Conservation (phyloP, 225 moss, liverwort and hornwort genomes). For the Straminergon stramineum region DNA sequence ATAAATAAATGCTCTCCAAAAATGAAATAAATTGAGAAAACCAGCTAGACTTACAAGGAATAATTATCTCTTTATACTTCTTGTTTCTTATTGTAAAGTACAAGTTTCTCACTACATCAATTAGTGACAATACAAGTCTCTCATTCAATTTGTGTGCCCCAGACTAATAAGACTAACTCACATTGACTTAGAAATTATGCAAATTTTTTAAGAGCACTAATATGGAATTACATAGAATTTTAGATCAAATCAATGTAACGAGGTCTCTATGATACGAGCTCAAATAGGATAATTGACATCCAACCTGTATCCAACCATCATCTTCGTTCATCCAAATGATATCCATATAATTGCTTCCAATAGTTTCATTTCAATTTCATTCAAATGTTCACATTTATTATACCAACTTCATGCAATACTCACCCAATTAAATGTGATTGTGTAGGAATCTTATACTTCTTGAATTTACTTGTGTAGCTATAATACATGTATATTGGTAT, state of each 20-base stretch:
- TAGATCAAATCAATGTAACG: background rate
- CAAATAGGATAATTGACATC: background rate
- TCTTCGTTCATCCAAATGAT: background rate
- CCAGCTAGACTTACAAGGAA: background rate
- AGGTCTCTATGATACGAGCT: too few species aligned
- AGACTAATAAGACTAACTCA: background rate
- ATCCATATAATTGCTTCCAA: too few species aligned
- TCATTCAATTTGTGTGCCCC: background rate
- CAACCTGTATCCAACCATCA: background rate
- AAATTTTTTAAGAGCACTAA: background rate
- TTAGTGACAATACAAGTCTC: background rate
- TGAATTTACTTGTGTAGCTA: background rate
- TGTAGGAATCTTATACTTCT: rapidly evolving
- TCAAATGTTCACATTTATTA: too few species aligned
- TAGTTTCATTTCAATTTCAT: background rate
- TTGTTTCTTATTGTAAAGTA: too few species aligned
- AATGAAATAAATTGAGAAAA: background rate
- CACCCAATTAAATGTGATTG: background rate
- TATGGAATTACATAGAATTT: background rate
- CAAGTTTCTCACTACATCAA: background rate
- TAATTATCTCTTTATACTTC: background rate
- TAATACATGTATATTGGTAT: background rate
- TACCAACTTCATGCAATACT: background rate
- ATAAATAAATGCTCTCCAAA: background rate
- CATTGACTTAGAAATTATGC: background rate